These are phyloP conservation scores for Piromyces finnis DNA, from an alignment of 192 early-diverging fungal genomes.

Conservation along the genomic window DNA sequence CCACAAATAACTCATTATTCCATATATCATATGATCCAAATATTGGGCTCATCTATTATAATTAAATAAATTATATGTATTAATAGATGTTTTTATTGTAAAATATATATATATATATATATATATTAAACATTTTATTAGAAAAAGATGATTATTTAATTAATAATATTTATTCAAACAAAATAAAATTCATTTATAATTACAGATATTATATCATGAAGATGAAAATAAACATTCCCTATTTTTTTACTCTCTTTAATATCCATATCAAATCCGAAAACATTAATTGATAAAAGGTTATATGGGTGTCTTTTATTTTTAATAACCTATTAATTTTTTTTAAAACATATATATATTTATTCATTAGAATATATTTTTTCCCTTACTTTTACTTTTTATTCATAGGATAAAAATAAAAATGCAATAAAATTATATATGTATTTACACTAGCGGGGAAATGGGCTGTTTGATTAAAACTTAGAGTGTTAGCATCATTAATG, in stretches of 20 bases:
- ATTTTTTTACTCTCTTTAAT: neutral
- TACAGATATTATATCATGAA: slow-evolving; percentile 22
- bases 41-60: slow-evolving; percentile 15
- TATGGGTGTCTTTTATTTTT: slow-evolving; percentile 16
- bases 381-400: too few species aligned
- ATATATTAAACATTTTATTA: too few species aligned
- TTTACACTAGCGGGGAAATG: neutral
- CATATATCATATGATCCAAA: slow-evolving; percentile 14
- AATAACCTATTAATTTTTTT: slow-evolving; percentile 3
- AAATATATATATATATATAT: too few species aligned
- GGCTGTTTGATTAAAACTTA: neutral
- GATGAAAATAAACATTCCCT: slow-evolving; percentile 18
- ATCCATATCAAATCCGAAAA: slow-evolving; percentile 5
- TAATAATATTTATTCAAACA: too few species aligned
- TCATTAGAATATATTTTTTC: too few species aligned
- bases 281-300: slow-evolving; percentile 11
- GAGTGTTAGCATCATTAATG: neutral
- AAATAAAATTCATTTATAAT: too few species aligned
- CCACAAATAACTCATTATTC: slow-evolving; percentile 13
- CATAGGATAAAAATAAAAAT: too few species aligned
- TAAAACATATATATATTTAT: too few species aligned
- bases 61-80: too few species aligned
- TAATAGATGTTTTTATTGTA: too few species aligned
- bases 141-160: too few species aligned
- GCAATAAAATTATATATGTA: too few species aligned